Base-by-base conservation (phyloP, 495 filamentous ascomycete species). In the Hyaloscypha bicolor region DNA sequence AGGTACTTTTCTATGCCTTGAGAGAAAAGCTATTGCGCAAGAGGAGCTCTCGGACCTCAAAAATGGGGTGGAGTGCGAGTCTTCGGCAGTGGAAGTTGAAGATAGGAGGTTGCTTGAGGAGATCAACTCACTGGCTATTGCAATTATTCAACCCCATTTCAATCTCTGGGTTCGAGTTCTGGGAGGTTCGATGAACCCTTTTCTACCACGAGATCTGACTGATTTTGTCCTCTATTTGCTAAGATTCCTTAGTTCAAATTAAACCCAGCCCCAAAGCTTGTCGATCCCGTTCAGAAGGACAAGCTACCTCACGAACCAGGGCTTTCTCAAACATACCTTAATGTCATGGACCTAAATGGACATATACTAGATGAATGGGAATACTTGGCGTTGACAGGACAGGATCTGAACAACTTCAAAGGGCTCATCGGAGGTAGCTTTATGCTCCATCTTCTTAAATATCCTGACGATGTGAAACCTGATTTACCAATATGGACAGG, bases 361-460 rank as follows among this genome's bases (percentile, higher is more conserved):
- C 11, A 30, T 30, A 30, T 19, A 14, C 6, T 29, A 5, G 30
- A 29, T 29, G 55, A 58, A 58, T 58, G 30, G 55, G 22, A 58
- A 58, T 58, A 58, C 55, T 21, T 6, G 8, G 22, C 30, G 4
- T 32, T 58, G 14, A 29, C 55, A 14, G 55, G 55, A 29, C 55
- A 58, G 29, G 30, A 58, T 30, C 55, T 58, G 21, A 58, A 16
- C 55, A 25, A 58, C 11, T 58, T 58, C 29, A 58, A 58, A 58
- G 30, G 55, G 4, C 30, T 58, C 6, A 58, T 58, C 29, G 55
- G 55, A 25, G 55, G 55, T 5, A 58, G 30, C 55, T 58, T 21
- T 32, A 16, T 58, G 30, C 29, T 58, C 11, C 55, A 58, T 58
- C 55, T 58, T 58, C 55, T 58, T 32, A 29, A 32, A 58, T 58